Conservation (phyloP, 2,329 filamentous ascomycete genomes). For the Exophiala calicioides region DNA sequence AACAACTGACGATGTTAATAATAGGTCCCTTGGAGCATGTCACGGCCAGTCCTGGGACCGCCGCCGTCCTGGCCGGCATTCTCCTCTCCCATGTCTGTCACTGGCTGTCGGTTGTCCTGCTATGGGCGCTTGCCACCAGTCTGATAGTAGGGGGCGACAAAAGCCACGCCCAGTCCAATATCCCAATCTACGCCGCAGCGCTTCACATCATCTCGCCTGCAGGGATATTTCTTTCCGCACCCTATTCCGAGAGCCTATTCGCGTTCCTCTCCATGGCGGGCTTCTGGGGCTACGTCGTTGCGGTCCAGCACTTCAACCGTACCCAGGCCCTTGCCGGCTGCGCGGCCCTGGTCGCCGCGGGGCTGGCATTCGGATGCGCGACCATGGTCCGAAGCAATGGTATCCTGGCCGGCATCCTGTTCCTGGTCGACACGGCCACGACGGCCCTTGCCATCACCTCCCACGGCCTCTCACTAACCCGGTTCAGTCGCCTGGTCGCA, state of each 20-base stretch:
- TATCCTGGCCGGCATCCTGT: slow-evolving; percentile 74
- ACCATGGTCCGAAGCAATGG: slow-evolving; percentile 82
- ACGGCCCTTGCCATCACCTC: slow-evolving; percentile 46
- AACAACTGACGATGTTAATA: slow-evolving; percentile 4
- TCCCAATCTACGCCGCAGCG: slow-evolving; percentile 68
- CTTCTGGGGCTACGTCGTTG: slow-evolving; percentile 65
- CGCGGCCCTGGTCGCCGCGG: slow-evolving; percentile 56
- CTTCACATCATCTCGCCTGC: slow-evolving; percentile 85
- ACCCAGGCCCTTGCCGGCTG: slow-evolving; percentile 45
- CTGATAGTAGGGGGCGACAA: slow-evolving; percentile 28
- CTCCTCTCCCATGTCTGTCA: slow-evolving; percentile 72
- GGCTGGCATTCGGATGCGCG: slow-evolving; percentile 69
- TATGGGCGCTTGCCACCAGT: slow-evolving; percentile 46
- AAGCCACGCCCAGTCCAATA: slow-evolving; percentile 39
- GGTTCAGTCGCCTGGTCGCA: slow-evolving; percentile 56
- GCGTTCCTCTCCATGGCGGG: slow-evolving; percentile 75
- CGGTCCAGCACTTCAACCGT: slow-evolving; percentile 36
- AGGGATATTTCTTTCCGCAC: slow-evolving; percentile 83
- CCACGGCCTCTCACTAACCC: slow-evolving; percentile 39
- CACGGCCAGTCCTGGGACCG: too few species aligned
- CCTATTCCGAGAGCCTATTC: slow-evolving; percentile 80
- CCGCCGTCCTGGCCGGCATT: slow-evolving; percentile 59
- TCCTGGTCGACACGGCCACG: slow-evolving; percentile 62
- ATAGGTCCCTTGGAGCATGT: slow-evolving; percentile 5
- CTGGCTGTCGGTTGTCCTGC: slow-evolving; percentile 69